Conservation (phyloP, 768 basidiomycete genomes). For the Strobilomyces confusus region DNA sequence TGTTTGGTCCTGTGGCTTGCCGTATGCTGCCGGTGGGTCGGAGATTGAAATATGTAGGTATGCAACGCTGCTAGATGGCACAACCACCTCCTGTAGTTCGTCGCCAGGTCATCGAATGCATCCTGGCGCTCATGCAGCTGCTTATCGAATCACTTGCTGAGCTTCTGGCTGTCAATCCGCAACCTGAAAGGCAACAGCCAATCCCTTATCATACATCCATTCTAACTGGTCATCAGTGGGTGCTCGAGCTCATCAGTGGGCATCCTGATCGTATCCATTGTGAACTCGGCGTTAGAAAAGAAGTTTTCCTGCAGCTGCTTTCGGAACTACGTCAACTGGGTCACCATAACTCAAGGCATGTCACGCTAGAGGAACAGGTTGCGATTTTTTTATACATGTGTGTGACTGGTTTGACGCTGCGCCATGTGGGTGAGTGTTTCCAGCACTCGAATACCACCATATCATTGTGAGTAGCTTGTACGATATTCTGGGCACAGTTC, state of each 20-base stretch:
- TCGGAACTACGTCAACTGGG: background rate
- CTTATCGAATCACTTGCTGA: no score
- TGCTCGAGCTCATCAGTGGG: background rate
- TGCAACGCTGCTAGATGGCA: no score
- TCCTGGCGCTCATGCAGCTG: no score
- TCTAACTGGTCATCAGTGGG: background rate
- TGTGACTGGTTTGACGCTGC: background rate
- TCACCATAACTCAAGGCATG: background rate
- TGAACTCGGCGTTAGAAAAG: background rate
- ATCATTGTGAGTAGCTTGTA: background rate
- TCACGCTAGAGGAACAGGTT: no score
- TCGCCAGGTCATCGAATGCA: no score
- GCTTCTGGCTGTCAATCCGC: no score
- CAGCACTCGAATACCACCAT: background rate
- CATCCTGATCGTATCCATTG: background rate
- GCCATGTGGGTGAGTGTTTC: background rate
- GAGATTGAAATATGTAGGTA: no score
- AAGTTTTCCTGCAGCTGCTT: background rate
- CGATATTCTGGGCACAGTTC: no score
- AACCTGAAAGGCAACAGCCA: no score
- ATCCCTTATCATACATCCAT: background rate
- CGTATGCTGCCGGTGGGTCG: no score
- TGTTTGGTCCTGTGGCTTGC: no score
- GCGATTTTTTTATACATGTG: background rate
- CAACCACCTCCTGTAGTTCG: no score